phyloP scores from a whole-genome alignment of 164 flowering plant genomes.

The Nelumbo lutea region DNA sequence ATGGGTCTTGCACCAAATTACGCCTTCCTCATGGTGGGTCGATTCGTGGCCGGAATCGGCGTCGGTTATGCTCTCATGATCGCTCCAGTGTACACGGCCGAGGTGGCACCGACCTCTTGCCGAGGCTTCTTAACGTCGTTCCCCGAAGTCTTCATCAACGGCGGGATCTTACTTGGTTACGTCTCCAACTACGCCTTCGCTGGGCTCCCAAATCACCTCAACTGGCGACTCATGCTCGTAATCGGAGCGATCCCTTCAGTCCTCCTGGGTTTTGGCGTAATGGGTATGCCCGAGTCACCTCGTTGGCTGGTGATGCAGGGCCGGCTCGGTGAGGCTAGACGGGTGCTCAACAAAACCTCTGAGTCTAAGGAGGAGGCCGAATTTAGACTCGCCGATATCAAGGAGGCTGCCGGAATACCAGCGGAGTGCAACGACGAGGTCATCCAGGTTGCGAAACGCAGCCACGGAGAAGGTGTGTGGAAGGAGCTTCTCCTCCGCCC shows the following conservation, averaged over 20 bases:
- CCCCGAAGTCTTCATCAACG: slow-evolving; percentile 47
- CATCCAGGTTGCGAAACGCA: slow-evolving; percentile 7
- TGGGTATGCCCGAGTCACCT: slow-evolving; percentile 25
- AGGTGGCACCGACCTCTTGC: slow-evolving; percentile 40
- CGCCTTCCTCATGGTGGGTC: slow-evolving; percentile 45
- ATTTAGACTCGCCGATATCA: slow-evolving; percentile 15
- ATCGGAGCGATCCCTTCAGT: slow-evolving; percentile 17
- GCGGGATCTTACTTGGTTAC: slow-evolving; percentile 27
- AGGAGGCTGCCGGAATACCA: slow-evolving; percentile 18
- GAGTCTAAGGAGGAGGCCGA: slow-evolving; percentile 16
- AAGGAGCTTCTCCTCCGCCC: slow-evolving; percentile 16
- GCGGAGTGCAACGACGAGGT: slow-evolving; percentile 12
- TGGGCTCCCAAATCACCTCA: slow-evolving; percentile 3
- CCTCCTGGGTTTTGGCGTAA: slow-evolving; percentile 8
- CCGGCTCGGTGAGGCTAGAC: slow-evolving; percentile 19
- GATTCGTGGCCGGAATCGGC: slow-evolving; percentile 50
- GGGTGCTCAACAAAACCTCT: slow-evolving; percentile 11
- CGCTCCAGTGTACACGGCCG: slow-evolving; percentile 52
- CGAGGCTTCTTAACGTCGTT: slow-evolving; percentile 51
- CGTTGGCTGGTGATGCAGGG: slow-evolving; percentile 27
- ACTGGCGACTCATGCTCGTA: slow-evolving; percentile 30
- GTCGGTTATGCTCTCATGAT: slow-evolving; percentile 47
- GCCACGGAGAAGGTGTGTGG: slow-evolving; percentile 20
- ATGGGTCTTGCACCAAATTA: slow-evolving; percentile 49
- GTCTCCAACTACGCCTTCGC: slow-evolving; percentile 18